Conservation (phyloP, 1,139 yeast genomes). For the Pichia inconspicua region DNA sequence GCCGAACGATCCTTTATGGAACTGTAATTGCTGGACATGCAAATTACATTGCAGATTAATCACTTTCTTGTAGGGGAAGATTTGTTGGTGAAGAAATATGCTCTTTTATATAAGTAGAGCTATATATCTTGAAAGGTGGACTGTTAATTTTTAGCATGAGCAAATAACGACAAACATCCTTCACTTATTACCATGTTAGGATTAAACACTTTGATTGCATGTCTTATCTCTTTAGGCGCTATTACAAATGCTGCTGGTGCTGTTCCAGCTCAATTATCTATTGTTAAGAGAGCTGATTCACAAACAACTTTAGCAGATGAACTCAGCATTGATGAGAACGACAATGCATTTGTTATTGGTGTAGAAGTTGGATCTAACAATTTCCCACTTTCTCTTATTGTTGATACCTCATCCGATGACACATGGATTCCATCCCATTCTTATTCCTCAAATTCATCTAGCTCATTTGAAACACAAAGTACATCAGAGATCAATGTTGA, state of each 20-base stretch:
- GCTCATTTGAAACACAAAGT: background rate
- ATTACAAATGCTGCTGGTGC: background rate
- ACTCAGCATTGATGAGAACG: background rate
- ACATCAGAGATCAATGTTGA: background rate
- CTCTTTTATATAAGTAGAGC: no score
- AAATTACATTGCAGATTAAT: no score
- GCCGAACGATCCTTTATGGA: background rate
- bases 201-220: background rate
- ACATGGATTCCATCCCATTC: background rate
- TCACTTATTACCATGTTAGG: background rate
- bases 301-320: background rate
- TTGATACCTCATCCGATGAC: background rate
- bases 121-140: no score
- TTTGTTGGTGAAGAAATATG: no score
- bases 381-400: background rate
- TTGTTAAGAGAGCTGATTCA: background rate
- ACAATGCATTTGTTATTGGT: background rate
- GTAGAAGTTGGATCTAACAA: background rate
- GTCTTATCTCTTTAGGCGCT: background rate
- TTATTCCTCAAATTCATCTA: background rate
- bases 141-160: background rate
- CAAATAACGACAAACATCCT: background rate
- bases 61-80: no score
- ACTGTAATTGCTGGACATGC: no score
- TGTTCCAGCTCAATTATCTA: background rate